Evolutionary conservation across 2,329 filamentous ascomycete genomes (phyloP).

Genomic region (Fusarium burgessii): DNA sequence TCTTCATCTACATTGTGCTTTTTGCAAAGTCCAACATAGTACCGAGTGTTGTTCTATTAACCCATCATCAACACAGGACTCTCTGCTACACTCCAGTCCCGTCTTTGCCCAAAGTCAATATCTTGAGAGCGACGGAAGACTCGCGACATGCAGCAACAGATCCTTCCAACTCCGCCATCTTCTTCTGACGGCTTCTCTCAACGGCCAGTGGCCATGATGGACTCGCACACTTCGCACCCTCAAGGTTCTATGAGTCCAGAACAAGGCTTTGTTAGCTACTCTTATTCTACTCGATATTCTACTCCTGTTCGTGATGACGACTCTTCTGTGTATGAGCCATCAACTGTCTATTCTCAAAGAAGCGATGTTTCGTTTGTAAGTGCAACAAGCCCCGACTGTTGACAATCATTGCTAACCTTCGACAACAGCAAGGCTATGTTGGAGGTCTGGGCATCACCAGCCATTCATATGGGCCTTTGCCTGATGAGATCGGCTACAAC

Average conservation of each 20-base stretch:
- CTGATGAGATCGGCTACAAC: constrained; percentile 38
- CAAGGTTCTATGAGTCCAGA: constrained; percentile 18
- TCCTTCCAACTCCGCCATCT: constrained; percentile 61
- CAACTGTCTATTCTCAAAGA: constrained; percentile 35
- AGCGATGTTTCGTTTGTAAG: constrained; percentile 37
- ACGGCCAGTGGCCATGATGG: constrained; percentile 29
- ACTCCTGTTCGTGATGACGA: constrained; percentile 40
- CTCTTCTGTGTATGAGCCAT: constrained; percentile 32
- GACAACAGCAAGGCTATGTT: constrained; percentile 23
- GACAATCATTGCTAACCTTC: background rate
- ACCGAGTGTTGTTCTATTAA: constrained; percentile 7
- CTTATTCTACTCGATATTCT: constrained; percentile 30
- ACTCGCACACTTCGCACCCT: constrained; percentile 28
- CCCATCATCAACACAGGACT: constrained; percentile 7
- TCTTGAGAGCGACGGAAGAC: constrained; percentile 7
- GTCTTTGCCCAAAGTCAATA: background rate
- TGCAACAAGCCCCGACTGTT: background rate
- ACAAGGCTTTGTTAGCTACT: constrained; percentile 18
- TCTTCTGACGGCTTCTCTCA: constrained; percentile 46
- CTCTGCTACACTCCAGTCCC: background rate
- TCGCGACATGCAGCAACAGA: constrained; percentile 53
- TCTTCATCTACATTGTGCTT: constrained; percentile 24
- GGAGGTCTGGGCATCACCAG: constrained; percentile 16
- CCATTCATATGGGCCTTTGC: constrained; percentile 37
- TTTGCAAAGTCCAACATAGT: constrained; percentile 11